phyloP scores from a whole-genome alignment of 179 eudicot species.

The Amaranthus tricolor region DNA sequence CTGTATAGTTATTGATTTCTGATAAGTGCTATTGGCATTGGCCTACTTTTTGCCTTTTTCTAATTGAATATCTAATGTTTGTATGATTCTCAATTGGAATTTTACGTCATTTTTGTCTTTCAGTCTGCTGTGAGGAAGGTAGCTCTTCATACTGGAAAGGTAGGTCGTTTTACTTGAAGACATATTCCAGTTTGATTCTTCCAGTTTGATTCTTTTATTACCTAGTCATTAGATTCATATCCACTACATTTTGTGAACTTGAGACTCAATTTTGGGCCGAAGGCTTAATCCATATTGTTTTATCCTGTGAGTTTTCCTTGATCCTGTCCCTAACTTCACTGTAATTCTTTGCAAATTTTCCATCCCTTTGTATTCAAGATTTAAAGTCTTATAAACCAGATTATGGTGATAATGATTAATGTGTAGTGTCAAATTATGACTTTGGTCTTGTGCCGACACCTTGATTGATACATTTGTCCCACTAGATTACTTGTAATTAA shows the following conservation, averaged over 20 bases:
- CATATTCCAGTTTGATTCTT: too few relatives aligned
- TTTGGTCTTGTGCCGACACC: not conserved
- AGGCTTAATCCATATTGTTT: not conserved
- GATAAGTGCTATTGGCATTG: conserved; percentile 4
- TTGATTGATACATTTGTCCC: not conserved
- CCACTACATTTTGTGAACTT: not conserved
- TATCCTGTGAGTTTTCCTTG: not conserved
- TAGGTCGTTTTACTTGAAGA: conserved; percentile 24
- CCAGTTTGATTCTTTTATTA: too few relatives aligned
- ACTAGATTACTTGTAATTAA: not conserved
- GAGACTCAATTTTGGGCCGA: not conserved
- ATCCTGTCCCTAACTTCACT: too few relatives aligned
- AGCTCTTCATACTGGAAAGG: conserved; percentile 78
- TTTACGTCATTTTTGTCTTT: conserved; percentile 26
- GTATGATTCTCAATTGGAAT: not conserved
- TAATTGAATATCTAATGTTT: not conserved
- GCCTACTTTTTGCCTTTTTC: not conserved
- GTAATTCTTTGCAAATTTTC: not conserved
- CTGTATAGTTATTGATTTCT: not conserved
- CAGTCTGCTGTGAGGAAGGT: conserved; percentile 95
- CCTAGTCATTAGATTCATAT: not conserved
- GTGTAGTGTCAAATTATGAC: not conserved
- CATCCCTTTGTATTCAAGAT: not conserved
- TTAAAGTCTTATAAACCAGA: not conserved
- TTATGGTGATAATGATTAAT: not conserved